phyloP scores from a whole-genome alignment of 805 yeast genomes.

The Scheffersomyces stipitis region DNA sequence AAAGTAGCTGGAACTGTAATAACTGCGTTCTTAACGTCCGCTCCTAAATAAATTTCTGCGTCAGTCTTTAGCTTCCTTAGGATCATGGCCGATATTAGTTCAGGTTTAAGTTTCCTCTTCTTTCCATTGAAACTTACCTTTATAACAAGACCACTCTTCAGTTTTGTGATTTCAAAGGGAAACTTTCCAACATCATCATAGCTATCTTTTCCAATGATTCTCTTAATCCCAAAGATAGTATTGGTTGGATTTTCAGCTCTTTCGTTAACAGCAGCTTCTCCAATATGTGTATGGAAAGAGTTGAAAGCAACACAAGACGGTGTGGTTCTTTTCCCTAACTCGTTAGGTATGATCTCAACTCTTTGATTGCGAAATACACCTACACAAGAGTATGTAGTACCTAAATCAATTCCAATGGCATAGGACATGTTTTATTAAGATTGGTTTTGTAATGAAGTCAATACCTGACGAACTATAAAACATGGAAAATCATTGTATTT shows the following conservation, averaged over 20 bases:
- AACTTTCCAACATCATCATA: slow-evolving; percentile 84
- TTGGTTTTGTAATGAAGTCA: too few species aligned
- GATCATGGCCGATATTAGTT: slow-evolving; percentile 91
- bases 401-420: slow-evolving; percentile 92
- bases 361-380: slow-evolving; percentile 87
- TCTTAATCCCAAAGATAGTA: slow-evolving; percentile 87
- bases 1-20: slow-evolving; percentile 90
- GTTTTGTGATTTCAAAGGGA: slow-evolving; percentile 77
- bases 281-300: slow-evolving; percentile 84
- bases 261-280: slow-evolving; percentile 96
- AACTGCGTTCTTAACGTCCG: slow-evolving; percentile 76
- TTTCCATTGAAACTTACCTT: slow-evolving; percentile 81
- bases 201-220: slow-evolving; percentile 83
- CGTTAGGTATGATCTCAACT: slow-evolving; percentile 93
- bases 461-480: too few species aligned
- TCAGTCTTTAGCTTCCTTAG: slow-evolving; percentile 80
- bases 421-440: too few species aligned
- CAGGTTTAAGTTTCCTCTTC: slow-evolving; percentile 83
- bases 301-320: slow-evolving; percentile 95
- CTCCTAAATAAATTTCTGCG: slow-evolving; percentile 72
- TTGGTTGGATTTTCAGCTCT: slow-evolving; percentile 88
- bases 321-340: slow-evolving; percentile 96
- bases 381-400: slow-evolving; percentile 92
- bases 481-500: too few species aligned
- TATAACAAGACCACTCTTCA: slow-evolving; percentile 72